These are phyloP conservation scores for Fusarium coicis DNA, from an alignment of 2,329 filamentous ascomycete species.

Conservation along the genomic window DNA sequence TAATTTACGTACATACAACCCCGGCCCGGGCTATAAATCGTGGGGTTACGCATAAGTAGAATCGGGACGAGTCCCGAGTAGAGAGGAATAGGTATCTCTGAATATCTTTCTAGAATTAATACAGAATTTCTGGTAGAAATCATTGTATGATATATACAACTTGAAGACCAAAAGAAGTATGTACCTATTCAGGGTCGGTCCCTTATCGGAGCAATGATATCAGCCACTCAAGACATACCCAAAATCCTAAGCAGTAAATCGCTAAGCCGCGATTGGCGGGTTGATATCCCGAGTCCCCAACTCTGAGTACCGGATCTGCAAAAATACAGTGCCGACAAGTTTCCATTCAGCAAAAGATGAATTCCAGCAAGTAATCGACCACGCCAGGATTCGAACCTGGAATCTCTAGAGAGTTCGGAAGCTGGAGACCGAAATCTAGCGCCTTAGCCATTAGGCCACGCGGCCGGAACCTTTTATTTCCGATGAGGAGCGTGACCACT, in stretches of 20 bases:
- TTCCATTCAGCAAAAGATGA: not conserved
- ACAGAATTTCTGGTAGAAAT: not conserved
- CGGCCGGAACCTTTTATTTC: slow-evolving; percentile 44
- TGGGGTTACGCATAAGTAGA: slow-evolving; percentile 24
- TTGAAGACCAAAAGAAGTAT: not conserved
- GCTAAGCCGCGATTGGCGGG: slow-evolving; percentile 1
- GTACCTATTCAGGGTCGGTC: slow-evolving; percentile 9
- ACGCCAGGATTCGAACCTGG: slow-evolving; percentile 56
- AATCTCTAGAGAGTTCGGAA: slow-evolving; percentile 53
- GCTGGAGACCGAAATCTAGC: slow-evolving; percentile 53
- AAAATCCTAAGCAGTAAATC: not conserved
- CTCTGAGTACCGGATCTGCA: not conserved
- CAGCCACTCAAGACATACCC: not conserved
- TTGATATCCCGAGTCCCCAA: not conserved
- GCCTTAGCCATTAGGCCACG: slow-evolving; percentile 58
- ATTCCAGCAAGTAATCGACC: slow-evolving; percentile 42
- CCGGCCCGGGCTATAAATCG: slow-evolving; percentile 26
- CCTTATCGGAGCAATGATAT: slow-evolving; percentile 1
- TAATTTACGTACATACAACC: slow-evolving; percentile 28
- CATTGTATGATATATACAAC: rapidly evolving
- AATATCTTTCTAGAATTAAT: not conserved
- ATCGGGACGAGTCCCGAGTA: slow-evolving; percentile 25
- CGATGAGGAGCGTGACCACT: not conserved
- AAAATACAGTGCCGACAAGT: not conserved
- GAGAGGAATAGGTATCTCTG: not conserved